Base-by-base conservation (phyloP, 148 eudicot species). In the Fagopyrum esculentum region DNA sequence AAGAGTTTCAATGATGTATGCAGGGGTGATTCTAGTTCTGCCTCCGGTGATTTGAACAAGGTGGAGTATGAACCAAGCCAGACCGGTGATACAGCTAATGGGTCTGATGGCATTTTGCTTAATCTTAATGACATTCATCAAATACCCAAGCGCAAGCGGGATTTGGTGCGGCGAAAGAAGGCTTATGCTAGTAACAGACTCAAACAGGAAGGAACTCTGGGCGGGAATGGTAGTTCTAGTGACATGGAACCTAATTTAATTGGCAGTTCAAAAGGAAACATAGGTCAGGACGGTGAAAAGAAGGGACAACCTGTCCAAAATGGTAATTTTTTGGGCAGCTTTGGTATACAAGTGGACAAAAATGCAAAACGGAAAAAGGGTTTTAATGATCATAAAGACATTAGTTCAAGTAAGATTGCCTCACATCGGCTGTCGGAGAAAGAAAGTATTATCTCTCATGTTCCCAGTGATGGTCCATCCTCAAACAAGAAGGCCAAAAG, bases 101-200 rank as follows among this genome's bases (percentile, higher is more conserved):
- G 80, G 59, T 77, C 77, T 48, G 83, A 81, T 73, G 86, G 84
- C 48, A 54, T 85, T 86, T 80, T 87, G 0, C 79, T 83, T 73
- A 83, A 70, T 60, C 78, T 88, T 73, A 82, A 77, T 55, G 78
- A 69, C 77, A 78, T 55, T 79, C 61, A 90, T 68, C 69, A 54
- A 72, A 78, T 96, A 63, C 99, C 98, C 0, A 96, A 85, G 82
- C 91, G 93, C 2, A 90, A 85, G 9, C 87, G 99, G 11, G 97
- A 87, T 73, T 82, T 83, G 57, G 87, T 86, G 54, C 79, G 93
- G 47, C 81, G 95, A 73, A 96, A 83, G 82, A 88, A 87, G 85
- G 80, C 75, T 70, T 89, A 87, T 77, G 81, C 74, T 48, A 78
- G 49, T 77, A 60, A 46, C 75, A 80, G 76, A 45, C 76, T 75